These are phyloP conservation scores for Goniomonas avonlea DNA, from an alignment of 78 protist species.

Conservation along the genomic window DNA sequence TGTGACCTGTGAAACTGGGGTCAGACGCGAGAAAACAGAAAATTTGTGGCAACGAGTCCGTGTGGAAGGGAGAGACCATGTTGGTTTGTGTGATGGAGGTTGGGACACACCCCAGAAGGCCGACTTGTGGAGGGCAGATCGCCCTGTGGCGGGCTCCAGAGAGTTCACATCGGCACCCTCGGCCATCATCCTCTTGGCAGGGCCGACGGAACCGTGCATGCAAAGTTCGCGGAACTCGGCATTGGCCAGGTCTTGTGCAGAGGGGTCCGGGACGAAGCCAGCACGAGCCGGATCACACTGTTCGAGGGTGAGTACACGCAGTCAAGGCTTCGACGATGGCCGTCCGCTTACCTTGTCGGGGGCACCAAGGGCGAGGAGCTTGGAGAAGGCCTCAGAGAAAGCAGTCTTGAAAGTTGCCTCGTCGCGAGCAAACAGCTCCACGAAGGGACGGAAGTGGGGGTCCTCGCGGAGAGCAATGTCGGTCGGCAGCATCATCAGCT, in stretches of 20 bases:
- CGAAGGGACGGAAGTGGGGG: constrained; percentile 23
- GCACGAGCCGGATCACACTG: too few relatives aligned
- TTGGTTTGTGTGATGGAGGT: too few relatives aligned
- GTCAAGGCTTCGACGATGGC: too few relatives aligned
- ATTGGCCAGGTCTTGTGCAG: background rate
- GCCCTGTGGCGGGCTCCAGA: background rate
- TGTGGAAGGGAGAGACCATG: background rate
- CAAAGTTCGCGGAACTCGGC: background rate
- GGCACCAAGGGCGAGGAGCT: constrained; percentile 31
- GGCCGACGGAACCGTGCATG: background rate
- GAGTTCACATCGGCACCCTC: background rate
- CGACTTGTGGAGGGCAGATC: constrained; percentile 9
- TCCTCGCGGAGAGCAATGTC: constrained; percentile 58
- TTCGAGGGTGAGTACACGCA: too few relatives aligned
- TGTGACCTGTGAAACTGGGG: too few relatives aligned
- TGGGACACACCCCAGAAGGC: constrained; percentile 21
- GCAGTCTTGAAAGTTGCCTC: constrained; percentile 41
- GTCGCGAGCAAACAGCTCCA: constrained; percentile 22
- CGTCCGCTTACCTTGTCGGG: background rate
- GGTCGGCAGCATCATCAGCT: constrained; percentile 60
- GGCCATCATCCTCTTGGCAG: background rate
- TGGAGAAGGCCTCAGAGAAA: constrained; percentile 47
- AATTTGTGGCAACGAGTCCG: too few relatives aligned
- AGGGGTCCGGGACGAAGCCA: too few relatives aligned
- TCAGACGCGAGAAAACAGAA: too few relatives aligned